Percentiles rank a stretch among this genome's conserved stretches.
Evolutionary conservation across 306 rosid species (phyloP).

Genomic region (Acmispon strigosus): DNA sequence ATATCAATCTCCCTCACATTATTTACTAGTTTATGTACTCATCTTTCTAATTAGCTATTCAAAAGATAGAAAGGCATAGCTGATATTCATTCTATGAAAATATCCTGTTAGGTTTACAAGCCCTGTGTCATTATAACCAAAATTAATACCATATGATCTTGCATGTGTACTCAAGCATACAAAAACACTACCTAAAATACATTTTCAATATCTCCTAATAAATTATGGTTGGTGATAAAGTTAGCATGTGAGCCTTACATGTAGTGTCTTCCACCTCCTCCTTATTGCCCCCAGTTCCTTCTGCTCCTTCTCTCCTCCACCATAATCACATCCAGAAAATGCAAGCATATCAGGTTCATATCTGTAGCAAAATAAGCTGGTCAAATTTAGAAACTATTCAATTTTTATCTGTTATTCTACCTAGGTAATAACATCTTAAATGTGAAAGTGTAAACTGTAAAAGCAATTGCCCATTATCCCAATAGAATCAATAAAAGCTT

Average conservation of each 20-base stretch:
- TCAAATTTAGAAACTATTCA: constrained; percentile 18
- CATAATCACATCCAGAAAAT: constrained; percentile 96
- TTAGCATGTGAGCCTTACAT: constrained; percentile 49
- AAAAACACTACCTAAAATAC: neutral
- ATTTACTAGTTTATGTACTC: constrained; percentile 4
- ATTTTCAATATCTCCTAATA: constrained; percentile 12
- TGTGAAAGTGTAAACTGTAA: neutral
- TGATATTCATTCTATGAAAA: constrained; percentile 6
- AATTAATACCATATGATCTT: neutral
- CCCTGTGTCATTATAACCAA: neutral
- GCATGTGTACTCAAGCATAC: neutral
- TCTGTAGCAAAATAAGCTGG: constrained; percentile 37
- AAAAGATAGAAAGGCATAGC: neutral
- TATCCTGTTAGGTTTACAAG: neutral
- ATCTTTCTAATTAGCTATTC: neutral
- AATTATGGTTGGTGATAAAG: neutral
- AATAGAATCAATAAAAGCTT: neutral
- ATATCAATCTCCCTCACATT: constrained; percentile 17
- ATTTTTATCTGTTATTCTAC: neutral
- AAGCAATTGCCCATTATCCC: neutral
- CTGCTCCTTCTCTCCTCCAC: constrained; percentile 95
- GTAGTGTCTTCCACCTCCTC: constrained; percentile 97
- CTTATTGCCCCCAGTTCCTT: constrained; percentile 78
- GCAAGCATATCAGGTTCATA: constrained; percentile 99
- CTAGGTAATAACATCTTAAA: neutral